These are phyloP conservation scores for Ascochyta fabae DNA, from an alignment of 2,329 filamentous ascomycete species.

Conservation along the genomic window DNA sequence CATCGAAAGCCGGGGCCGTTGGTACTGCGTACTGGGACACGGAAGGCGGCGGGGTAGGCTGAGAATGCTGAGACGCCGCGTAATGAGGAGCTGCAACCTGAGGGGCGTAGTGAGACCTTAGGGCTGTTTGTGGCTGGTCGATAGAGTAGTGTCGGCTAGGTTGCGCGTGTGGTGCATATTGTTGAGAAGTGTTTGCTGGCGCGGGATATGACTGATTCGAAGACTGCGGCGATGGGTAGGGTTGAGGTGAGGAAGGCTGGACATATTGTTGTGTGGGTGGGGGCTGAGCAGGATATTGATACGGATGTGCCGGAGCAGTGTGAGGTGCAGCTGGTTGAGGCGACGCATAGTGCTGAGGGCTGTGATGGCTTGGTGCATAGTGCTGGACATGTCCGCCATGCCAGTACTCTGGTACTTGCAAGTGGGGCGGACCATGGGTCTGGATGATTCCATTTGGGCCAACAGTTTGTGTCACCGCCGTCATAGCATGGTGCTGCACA, in stretches of 20 bases:
- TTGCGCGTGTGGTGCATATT: conserved; percentile 18
- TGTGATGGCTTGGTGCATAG: conserved; percentile 35
- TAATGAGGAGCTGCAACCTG: conserved; percentile 27
- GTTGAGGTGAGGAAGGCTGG: conserved; percentile 36
- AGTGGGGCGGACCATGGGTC: conserved; percentile 35
- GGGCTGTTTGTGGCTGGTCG: conserved; percentile 22
- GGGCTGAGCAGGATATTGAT: conserved; percentile 35
- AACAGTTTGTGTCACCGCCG: conserved; percentile 27
- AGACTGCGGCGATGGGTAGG: conserved; percentile 35
- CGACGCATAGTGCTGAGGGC: conserved; percentile 34
- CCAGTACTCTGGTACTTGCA: conserved; percentile 45
- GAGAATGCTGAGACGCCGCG: conserved; percentile 27
- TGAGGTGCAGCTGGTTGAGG: conserved; percentile 27
- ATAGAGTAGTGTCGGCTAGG: conserved; percentile 30
- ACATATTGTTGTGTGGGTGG: conserved; percentile 29
- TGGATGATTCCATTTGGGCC: conserved; percentile 34
- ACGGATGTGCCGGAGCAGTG: conserved; percentile 23
- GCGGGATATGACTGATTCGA: conserved; percentile 22
- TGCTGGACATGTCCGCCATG: conserved; percentile 31
- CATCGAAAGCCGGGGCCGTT: conserved; percentile 32
- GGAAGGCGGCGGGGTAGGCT: conserved; percentile 29
- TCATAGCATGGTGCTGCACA: conserved; percentile 36
- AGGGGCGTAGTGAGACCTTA: conserved; percentile 29
- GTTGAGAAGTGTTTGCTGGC: conserved; percentile 16
- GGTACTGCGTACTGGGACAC: conserved; percentile 33